Evolutionary conservation across 2,329 filamentous ascomycete genomes (phyloP), one percentile per base, ranked within the genome.

Genomic region (Aspergillus sp.): DNA sequence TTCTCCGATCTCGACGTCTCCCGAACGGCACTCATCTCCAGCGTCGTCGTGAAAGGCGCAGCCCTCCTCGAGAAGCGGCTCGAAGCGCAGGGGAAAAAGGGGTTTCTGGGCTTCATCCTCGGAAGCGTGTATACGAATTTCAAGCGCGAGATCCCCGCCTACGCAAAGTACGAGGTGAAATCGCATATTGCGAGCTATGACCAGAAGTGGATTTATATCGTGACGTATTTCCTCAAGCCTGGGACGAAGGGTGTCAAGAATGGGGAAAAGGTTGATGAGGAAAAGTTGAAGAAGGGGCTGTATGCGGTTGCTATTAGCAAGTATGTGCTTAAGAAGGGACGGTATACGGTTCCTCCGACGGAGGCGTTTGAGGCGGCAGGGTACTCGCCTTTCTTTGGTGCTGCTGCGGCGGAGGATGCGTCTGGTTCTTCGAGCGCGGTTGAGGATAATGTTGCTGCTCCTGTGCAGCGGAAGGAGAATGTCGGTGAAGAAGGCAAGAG

Each of bases 1-100:
- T 95, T 95, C 62, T 74, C 82, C 53, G 89, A 95, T 66, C 81
- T 94, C 52, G 90, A 95, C 67, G 79, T 91, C 47, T 82, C 85
- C 33, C 86, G 93, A 44, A 86, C 86, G 0, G 87, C 94, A 51
- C 79, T 93, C 7, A 81, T 94, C 42, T 84, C 82, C 39, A 79
- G 83, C 52, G 69, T 90, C 3, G 71, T 85, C 42, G 77, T 76
- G 13, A 75, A 77, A 0, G 82, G 81, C 1, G 71, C 83, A 42
- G 66, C 70, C 10, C 63, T 70, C 27, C 67, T 82, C 33, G 68
- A 73, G 58, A 68, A 73, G 33, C 69, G 67, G 71, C 73, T 85
- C 50, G 69, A 74, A 27, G 64, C 64, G n/a, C 70, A 83, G 41
- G 65, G 73, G 50, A 63, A 69, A 11, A 67, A 64, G 12, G 64